Evolutionary conservation across 768 basidiomycete species (phyloP), one percentile per base, ranked within the genome.

Genomic region (Lactifluus echinatus): DNA sequence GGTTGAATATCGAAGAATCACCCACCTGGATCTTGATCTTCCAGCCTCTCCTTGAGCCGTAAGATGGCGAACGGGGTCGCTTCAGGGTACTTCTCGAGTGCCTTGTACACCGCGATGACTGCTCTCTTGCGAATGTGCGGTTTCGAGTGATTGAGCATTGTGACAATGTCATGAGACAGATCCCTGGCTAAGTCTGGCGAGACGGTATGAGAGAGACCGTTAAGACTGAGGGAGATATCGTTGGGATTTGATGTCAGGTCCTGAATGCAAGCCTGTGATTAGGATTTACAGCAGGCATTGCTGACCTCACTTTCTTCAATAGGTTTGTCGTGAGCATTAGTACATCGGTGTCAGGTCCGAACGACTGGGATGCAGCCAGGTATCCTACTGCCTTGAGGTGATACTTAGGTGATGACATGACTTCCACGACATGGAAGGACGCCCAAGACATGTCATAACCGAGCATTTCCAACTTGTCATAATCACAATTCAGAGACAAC

Each of bases 381-480:
- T 99, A 98, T 12, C 96, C 96, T 48, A 98, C 86, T 26, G 82
- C 84, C 76, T 99, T 99, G 63, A 98, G 78, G 72, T 98, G 94
- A 63, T 86, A 81, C 68, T 85, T 85, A 4, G 87, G 75, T 3
- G 93, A 93, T 36, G 93, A 93, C 96, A 99, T 99, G 69, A 95
- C 93, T 68, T 99, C 96, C 6, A 98, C 86, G 52, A 99, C 88
- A 69, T 95, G 85, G 66, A 99, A 99, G 8, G 96, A 90, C 44
- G 94, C 94, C 84, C 93, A 96, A 57, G 82, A 82, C 84, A 89
- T 96, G 73, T 88, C 93, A 68, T 87, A 93, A 52, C 86, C 96
- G 51, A 99, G 73, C 96, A 99, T 98, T 69, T 98, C 92, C 61
- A 99, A 84, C 95, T 98, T 66, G n/a, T 53, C 14, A 56, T 50